Base-by-base conservation (phyloP, 2,329 filamentous ascomycete genomes). In the Pyrenophora seminiperda region DNA sequence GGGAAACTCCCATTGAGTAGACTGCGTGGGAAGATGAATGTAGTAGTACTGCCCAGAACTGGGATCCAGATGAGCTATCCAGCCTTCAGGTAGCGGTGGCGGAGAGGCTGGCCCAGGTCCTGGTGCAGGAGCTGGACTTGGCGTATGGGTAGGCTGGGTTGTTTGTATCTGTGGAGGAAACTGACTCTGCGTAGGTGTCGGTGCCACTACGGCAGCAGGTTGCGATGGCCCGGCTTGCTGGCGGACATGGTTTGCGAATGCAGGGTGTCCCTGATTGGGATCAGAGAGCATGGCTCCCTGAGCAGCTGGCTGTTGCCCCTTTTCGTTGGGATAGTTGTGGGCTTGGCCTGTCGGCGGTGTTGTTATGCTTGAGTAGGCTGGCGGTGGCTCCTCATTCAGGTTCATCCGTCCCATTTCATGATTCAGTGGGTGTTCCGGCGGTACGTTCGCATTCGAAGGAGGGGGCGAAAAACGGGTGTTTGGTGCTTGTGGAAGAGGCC, bases 11-110 rank as follows among this genome's bases (percentile, higher is more conserved):
- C 94, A 99, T 70, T 99, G 94, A 0, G 94, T 99, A 2, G 92
- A 91, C 70, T 97, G 94, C 0, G 90, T 92, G 1, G 92, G 89
- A 22, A 99, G 81, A 72, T 99, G 94, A 52, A 99, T 99, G 68
- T 99, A 99, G 73, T 99, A 99, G 74, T 97, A 99, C 69, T 97
- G 93, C 1, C 94, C 94, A 2, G 93, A 97, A 68, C 89, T 96
- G 60, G 91, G 89, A 70, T 99, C 94, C 4, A 97, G 81, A 72
- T 97, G 94, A 15, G 94, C 91, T 66, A 99, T 97, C 94, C 94
- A 99, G 27, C 94, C 94, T 76, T 99, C 94, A 5, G 94, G 94
- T 13, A 99, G 81, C 2, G 93, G 94, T 17, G 94, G 94, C 24
- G 94, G 94, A 13, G 91, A 96, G 19, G 88, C 84, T 22, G 90